Evolutionary conservation across 116 monocot genomes (phyloP), one percentile per base, ranked within the genome.

Genomic region (Posidonia oceanica): DNA sequence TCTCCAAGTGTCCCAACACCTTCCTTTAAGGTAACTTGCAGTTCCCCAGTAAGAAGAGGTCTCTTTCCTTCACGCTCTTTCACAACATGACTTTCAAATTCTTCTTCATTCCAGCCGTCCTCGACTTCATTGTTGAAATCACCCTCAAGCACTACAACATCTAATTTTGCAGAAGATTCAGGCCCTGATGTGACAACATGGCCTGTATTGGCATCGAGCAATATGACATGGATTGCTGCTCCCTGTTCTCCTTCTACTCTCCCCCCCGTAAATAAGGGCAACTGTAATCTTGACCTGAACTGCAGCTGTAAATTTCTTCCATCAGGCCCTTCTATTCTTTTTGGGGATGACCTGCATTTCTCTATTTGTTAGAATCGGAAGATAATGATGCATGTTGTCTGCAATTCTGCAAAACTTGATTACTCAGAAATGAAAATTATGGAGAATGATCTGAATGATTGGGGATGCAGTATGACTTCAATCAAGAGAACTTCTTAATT

Each of bases 1-100:
- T 94, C 89, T 52, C 94, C 94, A 62, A 94, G 74, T 4, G 94
- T 94, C 59, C 94, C 89, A 5, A 94, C 82, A 70, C 94, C 94
- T 90, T 98, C 98, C 62, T 93, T 91, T 36, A 98, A 75, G 7
- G 86, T 68, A 69, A 98, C 80, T 75, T 83, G 85, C 40, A 97
- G 69, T 14, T 97, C 97, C 56, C 97, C 97, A 67, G 97, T 92
- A 69, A 91, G 74, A 77, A 97, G 92, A 54, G 97, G 89, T 13
- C 89, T 78, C 67, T 87, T 93, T 62, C 89, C 93, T 70, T 89
- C 93, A 54, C 93, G 80, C 74, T 88, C 86, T 64, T 88, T 84
- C 12, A 93, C 86, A 59, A 84, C 79, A 71, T 86, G 82, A 71
- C 84, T 78, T 72, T 84, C 83, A 75, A 93, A 89, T 53, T 84